phyloP scores from a whole-genome alignment of 225 moss, liverwort and hornwort genomes.

The Marchantia polymorpha region DNA sequence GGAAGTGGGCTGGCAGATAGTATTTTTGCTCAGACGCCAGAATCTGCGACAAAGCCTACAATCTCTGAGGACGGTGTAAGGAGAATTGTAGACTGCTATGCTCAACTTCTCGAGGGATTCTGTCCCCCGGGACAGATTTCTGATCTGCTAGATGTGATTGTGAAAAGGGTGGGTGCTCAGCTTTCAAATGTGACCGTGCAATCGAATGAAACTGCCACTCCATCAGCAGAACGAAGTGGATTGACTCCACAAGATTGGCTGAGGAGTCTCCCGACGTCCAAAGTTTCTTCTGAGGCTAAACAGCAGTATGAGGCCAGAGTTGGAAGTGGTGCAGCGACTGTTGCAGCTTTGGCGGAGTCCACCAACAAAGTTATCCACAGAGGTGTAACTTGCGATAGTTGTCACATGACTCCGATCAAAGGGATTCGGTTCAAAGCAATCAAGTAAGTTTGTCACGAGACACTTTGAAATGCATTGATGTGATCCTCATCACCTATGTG shows the following conservation, averaged over 20 bases:
- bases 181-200: conserved; percentile 24
- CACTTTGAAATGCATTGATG: conserved; percentile 6
- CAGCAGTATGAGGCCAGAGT: neutral
- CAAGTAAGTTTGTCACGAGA: conserved; percentile 8
- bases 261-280: neutral
- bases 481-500: no score
- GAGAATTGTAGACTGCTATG: conserved; percentile 3
- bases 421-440: conserved; percentile 14
- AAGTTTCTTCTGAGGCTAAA: neutral
- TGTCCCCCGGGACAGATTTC: conserved; percentile 3
- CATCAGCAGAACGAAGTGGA: conserved; percentile 36
- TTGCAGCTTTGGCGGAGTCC: neutral
- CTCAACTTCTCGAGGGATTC: neutral
- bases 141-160: conserved; percentile 3
- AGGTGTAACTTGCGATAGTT: conserved; percentile 17
- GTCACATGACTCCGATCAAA: conserved; percentile 4
- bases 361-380: neutral
- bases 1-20: neutral
- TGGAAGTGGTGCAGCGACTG: neutral
- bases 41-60: neutral
- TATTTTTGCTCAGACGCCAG: neutral
- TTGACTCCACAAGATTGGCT: conserved; percentile 44
- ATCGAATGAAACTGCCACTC: neutral
- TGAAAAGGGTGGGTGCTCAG: conserved; percentile 17
- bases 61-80: neutral